Percentiles rank a stretch among this genome's conserved stretches.
Conservation (phyloP, 768 basidiomycete species). For the Naganishia vaughanmartiniae region DNA sequence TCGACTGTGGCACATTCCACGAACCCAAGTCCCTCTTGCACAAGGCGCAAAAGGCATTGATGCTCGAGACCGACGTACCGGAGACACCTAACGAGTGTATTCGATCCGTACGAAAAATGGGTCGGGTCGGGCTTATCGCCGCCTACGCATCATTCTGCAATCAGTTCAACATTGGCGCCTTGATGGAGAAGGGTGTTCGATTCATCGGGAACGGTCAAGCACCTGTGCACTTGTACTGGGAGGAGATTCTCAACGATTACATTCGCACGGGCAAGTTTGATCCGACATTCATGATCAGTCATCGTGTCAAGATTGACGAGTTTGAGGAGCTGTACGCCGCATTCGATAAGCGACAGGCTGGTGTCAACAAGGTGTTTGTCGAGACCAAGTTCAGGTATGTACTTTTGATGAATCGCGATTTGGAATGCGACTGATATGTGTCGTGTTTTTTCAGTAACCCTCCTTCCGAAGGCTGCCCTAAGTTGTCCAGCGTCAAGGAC, state of each 20-base stretch:
- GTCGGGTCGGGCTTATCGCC: constrained; percentile 64
- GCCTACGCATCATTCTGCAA: constrained; percentile 69
- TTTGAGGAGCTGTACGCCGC: constrained; percentile 62
- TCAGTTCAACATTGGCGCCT: constrained; percentile 60
- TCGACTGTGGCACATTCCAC: constrained; percentile 61
- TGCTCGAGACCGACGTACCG: constrained; percentile 72
- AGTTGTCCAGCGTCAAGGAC: constrained; percentile 60
- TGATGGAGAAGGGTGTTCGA: constrained; percentile 74
- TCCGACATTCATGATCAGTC: constrained; percentile 56
- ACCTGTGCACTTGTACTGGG: constrained; percentile 71
- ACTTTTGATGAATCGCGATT: not conserved
- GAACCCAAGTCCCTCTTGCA: constrained; percentile 66
- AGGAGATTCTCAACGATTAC: constrained; percentile 64
- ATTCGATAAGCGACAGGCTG: constrained; percentile 62
- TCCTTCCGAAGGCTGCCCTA: constrained; percentile 59
- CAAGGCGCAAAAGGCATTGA: constrained; percentile 66
- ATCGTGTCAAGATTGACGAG: constrained; percentile 59
- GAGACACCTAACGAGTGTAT: constrained; percentile 64
- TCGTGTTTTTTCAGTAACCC: constrained; percentile 41
- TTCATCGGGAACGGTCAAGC: constrained; percentile 74
- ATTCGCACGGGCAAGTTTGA: constrained; percentile 67
- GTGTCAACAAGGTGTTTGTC: constrained; percentile 72
- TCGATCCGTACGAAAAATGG: constrained; percentile 59
- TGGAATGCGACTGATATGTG: not conserved
- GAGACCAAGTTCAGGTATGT: constrained; percentile 57